phyloP scores from a whole-genome alignment of 2,329 filamentous ascomycete species.

The Penicillium sp. region DNA sequence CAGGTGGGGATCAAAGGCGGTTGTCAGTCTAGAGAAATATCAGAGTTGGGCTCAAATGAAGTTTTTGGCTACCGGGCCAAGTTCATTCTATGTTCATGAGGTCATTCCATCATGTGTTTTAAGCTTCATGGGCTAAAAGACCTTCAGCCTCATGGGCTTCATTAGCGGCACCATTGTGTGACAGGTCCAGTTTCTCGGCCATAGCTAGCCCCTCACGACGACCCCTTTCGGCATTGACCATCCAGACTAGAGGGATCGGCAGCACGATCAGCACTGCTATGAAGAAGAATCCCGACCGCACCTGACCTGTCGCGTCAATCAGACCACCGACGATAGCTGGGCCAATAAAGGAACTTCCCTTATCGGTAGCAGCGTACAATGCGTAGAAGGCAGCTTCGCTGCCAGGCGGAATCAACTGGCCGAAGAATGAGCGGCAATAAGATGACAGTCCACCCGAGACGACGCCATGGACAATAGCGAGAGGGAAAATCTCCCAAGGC shows the following conservation, averaged over 20 bases:
- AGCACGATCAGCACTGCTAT: constrained; percentile 75
- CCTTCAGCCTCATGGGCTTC: constrained; percentile 30
- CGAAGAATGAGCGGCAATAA: constrained; percentile 84
- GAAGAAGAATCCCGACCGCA: constrained; percentile 84
- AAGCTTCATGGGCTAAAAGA: constrained; percentile 19
- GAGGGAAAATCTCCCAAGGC: constrained; percentile 88
- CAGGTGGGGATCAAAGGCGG: neutral
- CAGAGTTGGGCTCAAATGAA: neutral
- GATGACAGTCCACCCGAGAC: constrained; percentile 80
- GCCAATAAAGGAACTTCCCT: constrained; percentile 84
- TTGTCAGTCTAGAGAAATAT: neutral
- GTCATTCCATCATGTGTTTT: neutral
- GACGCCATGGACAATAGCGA: constrained; percentile 81
- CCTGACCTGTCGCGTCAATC: constrained; percentile 73
- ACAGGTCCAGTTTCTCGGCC: constrained; percentile 24
- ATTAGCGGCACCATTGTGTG: constrained; percentile 12
- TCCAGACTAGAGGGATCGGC: constrained; percentile 75
- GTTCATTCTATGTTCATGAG: neutral
- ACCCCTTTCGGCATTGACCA: constrained; percentile 54
- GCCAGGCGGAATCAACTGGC: constrained; percentile 83
- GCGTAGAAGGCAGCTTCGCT: constrained; percentile 92
- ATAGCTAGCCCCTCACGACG: constrained; percentile 33
- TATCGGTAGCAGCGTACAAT: constrained; percentile 91
- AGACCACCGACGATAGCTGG: constrained; percentile 86
- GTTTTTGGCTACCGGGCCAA: neutral